These are phyloP conservation scores for Hyphopichia khmerensis DNA, from an alignment of 1,139 yeast genomes.

Conservation along the genomic window DNA sequence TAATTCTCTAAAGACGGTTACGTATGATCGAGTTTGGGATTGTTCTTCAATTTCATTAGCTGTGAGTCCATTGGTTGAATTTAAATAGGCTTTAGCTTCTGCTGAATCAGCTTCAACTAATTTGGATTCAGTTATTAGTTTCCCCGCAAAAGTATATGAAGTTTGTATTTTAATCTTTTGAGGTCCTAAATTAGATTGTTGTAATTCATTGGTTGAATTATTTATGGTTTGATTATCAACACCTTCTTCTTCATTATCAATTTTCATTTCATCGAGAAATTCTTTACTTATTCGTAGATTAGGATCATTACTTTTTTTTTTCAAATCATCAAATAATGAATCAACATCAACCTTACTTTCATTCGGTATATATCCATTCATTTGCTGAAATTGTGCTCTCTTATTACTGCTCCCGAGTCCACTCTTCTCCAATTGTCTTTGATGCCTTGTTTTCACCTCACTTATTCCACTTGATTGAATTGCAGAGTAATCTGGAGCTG, in stretches of 20 bases:
- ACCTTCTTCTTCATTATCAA: too few relatives aligned
- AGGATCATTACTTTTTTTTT: constrained; percentile 4
- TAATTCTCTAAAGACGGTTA: constrained; percentile 37
- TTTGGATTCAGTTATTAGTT: constrained; percentile 71
- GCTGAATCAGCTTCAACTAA: constrained; percentile 75
- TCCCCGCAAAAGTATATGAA: constrained; percentile 88
- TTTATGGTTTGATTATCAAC: too few relatives aligned
- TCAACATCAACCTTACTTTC: constrained; percentile 32
- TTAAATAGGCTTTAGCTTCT: constrained; percentile 80
- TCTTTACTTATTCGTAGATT: constrained; percentile 15
- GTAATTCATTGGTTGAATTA: constrained; percentile 7
- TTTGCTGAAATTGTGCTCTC: neutral
- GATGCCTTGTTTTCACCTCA: constrained; percentile 41
- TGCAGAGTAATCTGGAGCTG: constrained; percentile 32
- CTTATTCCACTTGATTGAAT: constrained; percentile 29
- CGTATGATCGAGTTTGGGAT: constrained; percentile 23
- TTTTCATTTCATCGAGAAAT: neutral
- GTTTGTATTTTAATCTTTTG: constrained; percentile 70
- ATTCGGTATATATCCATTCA: constrained; percentile 27
- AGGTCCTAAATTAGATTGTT: constrained; percentile 17
- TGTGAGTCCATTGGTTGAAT: constrained; percentile 43
- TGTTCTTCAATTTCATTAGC: neutral
- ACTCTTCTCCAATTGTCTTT: constrained; percentile 19
- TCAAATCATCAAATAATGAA: constrained; percentile 30
- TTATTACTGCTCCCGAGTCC: neutral